Conservation (phyloP, 495 filamentous ascomycete genomes). For the Trichoderma parareesei region DNA sequence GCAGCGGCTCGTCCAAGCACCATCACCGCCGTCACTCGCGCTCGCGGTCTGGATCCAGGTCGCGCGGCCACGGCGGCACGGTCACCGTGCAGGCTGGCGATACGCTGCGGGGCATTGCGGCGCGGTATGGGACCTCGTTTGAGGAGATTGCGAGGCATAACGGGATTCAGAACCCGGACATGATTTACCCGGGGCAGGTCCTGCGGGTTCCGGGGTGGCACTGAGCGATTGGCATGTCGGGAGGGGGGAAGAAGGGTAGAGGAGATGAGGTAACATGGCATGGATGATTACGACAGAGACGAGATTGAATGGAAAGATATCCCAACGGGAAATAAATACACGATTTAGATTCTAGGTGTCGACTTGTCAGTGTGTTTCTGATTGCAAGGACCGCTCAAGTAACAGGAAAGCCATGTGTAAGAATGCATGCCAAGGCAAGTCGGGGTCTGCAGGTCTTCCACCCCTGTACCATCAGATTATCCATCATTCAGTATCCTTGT, state of each 20-base stretch:
- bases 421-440: too few relatives aligned
- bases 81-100: constrained; percentile 27
- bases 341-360: too few relatives aligned
- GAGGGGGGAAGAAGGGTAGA: neutral
- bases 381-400: too few relatives aligned
- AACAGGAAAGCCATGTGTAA: too few relatives aligned
- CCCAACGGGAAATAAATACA: too few relatives aligned
- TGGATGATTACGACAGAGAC: too few relatives aligned
- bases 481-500: too few relatives aligned
- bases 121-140: constrained; percentile 17
- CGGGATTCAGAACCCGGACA: constrained; percentile 26
- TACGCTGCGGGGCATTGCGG: constrained; percentile 26
- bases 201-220: constrained; percentile 24
- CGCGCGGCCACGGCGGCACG: constrained; percentile 12
- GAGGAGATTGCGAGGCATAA: constrained; percentile 27
- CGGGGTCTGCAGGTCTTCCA: too few relatives aligned
- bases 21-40: constrained; percentile 26
- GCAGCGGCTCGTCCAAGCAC: constrained; percentile 21
- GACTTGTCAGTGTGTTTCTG: too few relatives aligned
- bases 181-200: constrained; percentile 30
- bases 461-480: too few relatives aligned
- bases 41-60: constrained; percentile 20
- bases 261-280: neutral
- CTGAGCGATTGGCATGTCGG: too few relatives aligned
- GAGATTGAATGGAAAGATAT: too few relatives aligned